Evolutionary conservation across 805 yeast genomes (phyloP).

Genomic region (Zygosaccharomyces pseudorouxii): DNA sequence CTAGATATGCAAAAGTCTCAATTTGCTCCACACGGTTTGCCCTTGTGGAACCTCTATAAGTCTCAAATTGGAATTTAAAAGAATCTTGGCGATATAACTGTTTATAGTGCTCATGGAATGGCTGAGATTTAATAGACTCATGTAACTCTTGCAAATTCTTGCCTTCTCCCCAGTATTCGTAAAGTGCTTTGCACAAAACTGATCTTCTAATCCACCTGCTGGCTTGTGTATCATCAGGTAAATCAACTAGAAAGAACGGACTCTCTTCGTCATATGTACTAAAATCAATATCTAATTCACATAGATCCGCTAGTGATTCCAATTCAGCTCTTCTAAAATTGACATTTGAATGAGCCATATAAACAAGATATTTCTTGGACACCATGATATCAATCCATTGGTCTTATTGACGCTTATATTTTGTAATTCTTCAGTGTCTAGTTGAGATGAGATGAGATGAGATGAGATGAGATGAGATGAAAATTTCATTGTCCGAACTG

Average conservation of each 20-base stretch:
- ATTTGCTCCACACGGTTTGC: conserved; percentile 51
- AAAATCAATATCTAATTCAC: conserved; percentile 54
- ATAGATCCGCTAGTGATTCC: conserved; percentile 71
- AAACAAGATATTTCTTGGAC: conserved; percentile 55
- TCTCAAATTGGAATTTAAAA: conserved; percentile 80
- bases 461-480: conserved; percentile 1
- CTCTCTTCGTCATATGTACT: conserved; percentile 49
- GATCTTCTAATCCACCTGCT: conserved; percentile 57
- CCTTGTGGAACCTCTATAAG: conserved; percentile 63
- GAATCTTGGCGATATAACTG: conserved; percentile 40
- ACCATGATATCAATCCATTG: conserved; percentile 5
- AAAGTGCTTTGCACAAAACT: conserved; percentile 67
- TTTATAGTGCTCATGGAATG: conserved; percentile 19
- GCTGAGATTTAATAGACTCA: conserved; percentile 35
- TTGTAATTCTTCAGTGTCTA: not conserved
- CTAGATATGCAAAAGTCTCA: conserved; percentile 66
- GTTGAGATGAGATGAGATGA: not conserved
- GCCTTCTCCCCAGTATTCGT: conserved; percentile 79
- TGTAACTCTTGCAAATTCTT: conserved; percentile 53
- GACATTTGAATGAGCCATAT: conserved; percentile 80
- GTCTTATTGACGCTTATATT: not conserved
- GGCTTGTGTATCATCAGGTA: conserved; percentile 68
- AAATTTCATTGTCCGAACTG: conserved; percentile 5
- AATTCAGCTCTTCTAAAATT: conserved; percentile 78
- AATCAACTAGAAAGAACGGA: conserved; percentile 69